A percentile compares a stretch with the other conserved stretches of the same genome.
phyloP scores from a whole-genome alignment of 2,329 filamentous ascomycete genomes.

The Alternaria dauci region DNA sequence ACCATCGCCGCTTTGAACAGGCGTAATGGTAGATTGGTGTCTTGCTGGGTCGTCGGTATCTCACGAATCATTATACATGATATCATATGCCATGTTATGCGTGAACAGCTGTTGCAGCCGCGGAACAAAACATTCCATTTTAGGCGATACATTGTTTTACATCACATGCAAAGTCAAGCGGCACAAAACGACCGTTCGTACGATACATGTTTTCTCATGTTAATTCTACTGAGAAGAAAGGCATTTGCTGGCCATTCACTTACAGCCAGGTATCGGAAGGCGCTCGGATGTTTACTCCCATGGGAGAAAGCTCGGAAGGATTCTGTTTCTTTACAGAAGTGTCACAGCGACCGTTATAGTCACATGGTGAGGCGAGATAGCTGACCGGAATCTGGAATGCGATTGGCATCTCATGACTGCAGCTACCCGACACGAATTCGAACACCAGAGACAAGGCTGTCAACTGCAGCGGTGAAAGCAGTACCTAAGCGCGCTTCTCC shows the following conservation, averaged over 20 bases:
- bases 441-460: neutral
- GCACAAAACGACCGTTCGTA: neutral
- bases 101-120: neutral
- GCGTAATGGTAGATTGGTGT: neutral
- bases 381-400: neutral
- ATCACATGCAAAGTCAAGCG: neutral
- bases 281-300: neutral
- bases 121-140: neutral
- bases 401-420: neutral
- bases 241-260: neutral
- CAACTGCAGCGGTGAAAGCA: neutral
- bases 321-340: neutral
- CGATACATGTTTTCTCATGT: neutral
- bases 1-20: rapidly evolving
- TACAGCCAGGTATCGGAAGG: neutral
- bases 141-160: neutral
- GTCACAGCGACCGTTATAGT: neutral
- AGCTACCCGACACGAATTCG: neutral
- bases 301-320: neutral
- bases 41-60: too few relatives aligned
- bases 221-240: neutral
- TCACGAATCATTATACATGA: neutral
- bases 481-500: neutral
- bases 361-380: neutral
- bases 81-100: neutral